Base-by-base conservation (phyloP, 1,284 basidiomycete genomes). In the Marasmius sp. region DNA sequence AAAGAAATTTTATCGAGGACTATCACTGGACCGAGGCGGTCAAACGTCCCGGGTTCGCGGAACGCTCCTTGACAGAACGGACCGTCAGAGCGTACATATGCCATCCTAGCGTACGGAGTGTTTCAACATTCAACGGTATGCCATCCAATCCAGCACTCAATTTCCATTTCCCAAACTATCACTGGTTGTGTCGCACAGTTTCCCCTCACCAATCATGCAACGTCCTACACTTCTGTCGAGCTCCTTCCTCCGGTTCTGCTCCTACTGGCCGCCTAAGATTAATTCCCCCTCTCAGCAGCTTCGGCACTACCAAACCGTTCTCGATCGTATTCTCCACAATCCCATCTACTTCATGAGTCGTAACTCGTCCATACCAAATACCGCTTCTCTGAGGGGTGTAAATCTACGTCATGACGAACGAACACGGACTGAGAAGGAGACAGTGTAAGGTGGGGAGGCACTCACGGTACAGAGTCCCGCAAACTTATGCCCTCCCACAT, bases 281-380 rank as follows among this genome's bases (percentile, higher is more conserved):
- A 57, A 92, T 73, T 1, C 93, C 95, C 11, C 92, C 93, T 6
- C 95, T 85, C 52, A 97, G 81, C 11, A 97, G 81, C 10, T 89
- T 85, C 0, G 93, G 89, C 14, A 97, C 83, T 50, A 98, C 82
- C 70, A 89, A 85, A 3, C 95, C 95, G 12, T 85, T 81, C 61
- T 94, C 81, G 61, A 98, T 88, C 8, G 95, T 98, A 67, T 94
- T 89, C 68, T 88, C 83, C 49, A 97, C 94, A 58, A 97, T 90
- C 6, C 88, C 83, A 53, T 93, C 90, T 52, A 95, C 89, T 69
- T 96, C 91, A 70, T 94, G 91, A 10, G 95, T 88, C 43, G 91
- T 89, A 1, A 97, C 94, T 38, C 96, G 88, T n/a, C 95, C 96
- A 70, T 97, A 97, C 87, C 94, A 96, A 33, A 97, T 82, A 51